Evolutionary conservation across 2,329 filamentous ascomycete genomes (phyloP), one percentile per base, ranked within the genome.

Genomic region (Epichloe elymi): DNA sequence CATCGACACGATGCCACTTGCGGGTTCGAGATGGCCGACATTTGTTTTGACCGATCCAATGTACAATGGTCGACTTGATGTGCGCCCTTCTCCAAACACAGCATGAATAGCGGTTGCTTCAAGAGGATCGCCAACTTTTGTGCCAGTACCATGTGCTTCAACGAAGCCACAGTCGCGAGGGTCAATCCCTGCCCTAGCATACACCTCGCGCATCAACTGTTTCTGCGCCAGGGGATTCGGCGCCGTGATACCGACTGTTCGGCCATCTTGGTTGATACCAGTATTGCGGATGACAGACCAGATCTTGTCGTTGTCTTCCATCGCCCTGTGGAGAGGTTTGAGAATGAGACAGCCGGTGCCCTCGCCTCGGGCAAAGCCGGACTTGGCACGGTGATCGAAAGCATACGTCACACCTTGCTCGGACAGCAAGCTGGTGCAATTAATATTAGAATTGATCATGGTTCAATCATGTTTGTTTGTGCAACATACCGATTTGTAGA

Each of bases 331-430:
- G 0, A 83, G 67, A 1, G 70, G 72, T 64, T 83, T 83, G 12
- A 84, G 60, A 11, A 82, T 60, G 3, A 84, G 56, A 47, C 74
- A 68, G 6, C 68, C 76, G 19, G 74, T 71, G 4, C 79, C 80
- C 56, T 84, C 80, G 8, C 78, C 81, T 10, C 80, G 72, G 0
- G 74, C 79, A 56, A 81, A 85, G 0, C 82, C 82, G 39, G 33
- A 56, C 19, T 60, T 44, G 46, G 59, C 60, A 51, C 60, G 46
- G 53, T 63, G 54, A 56, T 65, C 53, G 38, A 59, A 56, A 45
- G 75, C 75, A 47, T 70, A 72, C 14, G 72, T 79, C 35, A 37
- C 33, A 14, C 48, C 48, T 8, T 49, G 33, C 33, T 43, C 48
- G 8, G 48, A 49, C 7, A 49, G 39, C 33, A 49, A 30, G 6